Percentiles rank a stretch among this genome's conserved stretches.
phyloP scores from a whole-genome alignment of 805 yeast genomes.

The Wickerhamiella galacta region DNA sequence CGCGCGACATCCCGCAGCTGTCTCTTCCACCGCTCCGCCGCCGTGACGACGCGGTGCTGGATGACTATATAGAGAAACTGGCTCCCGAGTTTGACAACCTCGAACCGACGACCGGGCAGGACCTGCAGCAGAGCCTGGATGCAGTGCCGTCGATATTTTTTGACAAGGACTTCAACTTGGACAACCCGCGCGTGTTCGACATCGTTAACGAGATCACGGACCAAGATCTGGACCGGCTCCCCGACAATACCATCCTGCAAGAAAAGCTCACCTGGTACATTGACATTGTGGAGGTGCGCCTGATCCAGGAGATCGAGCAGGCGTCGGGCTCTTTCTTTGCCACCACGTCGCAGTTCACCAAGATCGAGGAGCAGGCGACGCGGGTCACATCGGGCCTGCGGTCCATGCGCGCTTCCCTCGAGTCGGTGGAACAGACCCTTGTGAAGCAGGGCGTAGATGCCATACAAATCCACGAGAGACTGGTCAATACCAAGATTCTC shows the following conservation, averaged over 20 bases:
- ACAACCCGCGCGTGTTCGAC: conserved; percentile 73
- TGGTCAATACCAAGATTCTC: conserved; percentile 32
- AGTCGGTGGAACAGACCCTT: conserved; percentile 1
- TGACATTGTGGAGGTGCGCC: conserved; percentile 67
- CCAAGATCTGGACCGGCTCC: conserved; percentile 18
- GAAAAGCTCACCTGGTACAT: conserved; percentile 68
- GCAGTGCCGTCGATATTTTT: conserved; percentile 57
- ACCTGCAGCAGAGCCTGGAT: conserved; percentile 7
- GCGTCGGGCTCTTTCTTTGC: conserved; percentile 75
- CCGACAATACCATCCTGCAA: conserved; percentile 32
- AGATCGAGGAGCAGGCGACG: conserved; percentile 27
- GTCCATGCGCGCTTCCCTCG: neutral
- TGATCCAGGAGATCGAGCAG: conserved; percentile 67
- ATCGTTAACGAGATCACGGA: conserved; percentile 40
- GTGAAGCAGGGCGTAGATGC: conserved; percentile 9
- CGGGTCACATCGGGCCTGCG: neutral
- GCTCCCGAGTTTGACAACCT: conserved; percentile 27
- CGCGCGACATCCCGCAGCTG: conserved; percentile 71
- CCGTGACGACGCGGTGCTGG: conserved; percentile 29
- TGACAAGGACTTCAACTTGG: conserved; percentile 54
- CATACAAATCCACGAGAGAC: conserved; percentile 4
- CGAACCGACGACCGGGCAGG: neutral
- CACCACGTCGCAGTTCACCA: conserved; percentile 63
- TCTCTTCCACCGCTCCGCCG: conserved; percentile 38
- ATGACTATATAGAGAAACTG: conserved; percentile 29